These are phyloP conservation scores for Lecanicillium sp. DNA, from an alignment of 2,329 filamentous ascomycete species.

Conservation along the genomic window DNA sequence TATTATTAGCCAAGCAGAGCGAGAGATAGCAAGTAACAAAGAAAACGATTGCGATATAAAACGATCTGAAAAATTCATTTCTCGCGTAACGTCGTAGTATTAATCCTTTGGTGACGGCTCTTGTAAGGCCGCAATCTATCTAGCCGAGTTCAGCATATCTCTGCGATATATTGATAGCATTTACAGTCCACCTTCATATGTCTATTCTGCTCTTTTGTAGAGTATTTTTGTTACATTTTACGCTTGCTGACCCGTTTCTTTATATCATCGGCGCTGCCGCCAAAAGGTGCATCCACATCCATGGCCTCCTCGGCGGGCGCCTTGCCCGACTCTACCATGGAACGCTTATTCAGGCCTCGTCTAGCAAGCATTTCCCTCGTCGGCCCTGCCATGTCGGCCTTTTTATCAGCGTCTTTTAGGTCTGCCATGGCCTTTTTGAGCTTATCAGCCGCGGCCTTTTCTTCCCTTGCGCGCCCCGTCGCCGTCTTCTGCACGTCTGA, in stretches of 20 bases:
- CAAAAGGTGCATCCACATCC: constrained; percentile 44
- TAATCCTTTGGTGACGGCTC: not conserved
- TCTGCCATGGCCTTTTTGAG: constrained; percentile 41
- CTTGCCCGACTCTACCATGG: constrained; percentile 34
- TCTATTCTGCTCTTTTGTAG: not conserved
- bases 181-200: no score
- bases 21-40: no score
- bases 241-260: constrained; percentile 44
- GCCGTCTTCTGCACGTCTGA: constrained; percentile 54
- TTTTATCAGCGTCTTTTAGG: constrained; percentile 33
- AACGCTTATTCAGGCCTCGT: constrained; percentile 21
- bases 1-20: no score
- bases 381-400: constrained; percentile 11
- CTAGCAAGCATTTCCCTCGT: constrained; percentile 17
- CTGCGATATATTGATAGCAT: no score
- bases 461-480: constrained; percentile 40
- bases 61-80: no score
- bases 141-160: no score
- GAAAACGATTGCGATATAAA: no score
- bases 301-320: constrained; percentile 37
- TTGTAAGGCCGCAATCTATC: not conserved
- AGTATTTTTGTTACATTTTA: constrained; percentile 35
- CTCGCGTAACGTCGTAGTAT: no score
- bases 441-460: constrained; percentile 36
- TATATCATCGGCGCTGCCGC: constrained; percentile 34